phyloP scores from a whole-genome alignment of 2,329 filamentous ascomycete genomes.

The Emergomyces africanus region DNA sequence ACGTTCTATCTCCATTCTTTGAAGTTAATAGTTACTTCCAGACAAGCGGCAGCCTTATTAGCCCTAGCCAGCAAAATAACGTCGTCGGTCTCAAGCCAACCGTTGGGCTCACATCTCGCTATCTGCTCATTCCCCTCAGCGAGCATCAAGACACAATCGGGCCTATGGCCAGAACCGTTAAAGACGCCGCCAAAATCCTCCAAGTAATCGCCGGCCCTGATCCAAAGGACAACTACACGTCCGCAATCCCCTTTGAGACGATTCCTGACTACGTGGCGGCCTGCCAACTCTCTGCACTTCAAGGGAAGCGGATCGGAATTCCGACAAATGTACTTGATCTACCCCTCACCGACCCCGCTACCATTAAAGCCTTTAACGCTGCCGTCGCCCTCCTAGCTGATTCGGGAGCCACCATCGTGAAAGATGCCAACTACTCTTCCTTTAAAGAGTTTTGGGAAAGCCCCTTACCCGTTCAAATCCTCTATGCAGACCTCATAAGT shows the following conservation, averaged over 20 bases:
- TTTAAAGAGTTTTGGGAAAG: conserved; percentile 34
- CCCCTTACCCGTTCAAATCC: conserved; percentile 27
- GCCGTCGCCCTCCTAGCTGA: conserved; percentile 40
- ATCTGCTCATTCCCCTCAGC: conserved; percentile 52
- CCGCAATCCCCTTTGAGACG: conserved; percentile 40
- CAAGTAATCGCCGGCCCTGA: conserved; percentile 47
- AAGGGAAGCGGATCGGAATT: conserved; percentile 51
- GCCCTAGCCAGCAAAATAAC: conserved; percentile 36
- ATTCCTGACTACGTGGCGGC: conserved; percentile 50
- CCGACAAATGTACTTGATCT: conserved; percentile 43
- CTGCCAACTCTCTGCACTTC: conserved; percentile 40
- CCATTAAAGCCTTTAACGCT: conserved; percentile 41
- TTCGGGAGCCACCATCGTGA: conserved; percentile 49
- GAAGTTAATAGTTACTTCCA: background rate
- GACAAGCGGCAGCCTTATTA: conserved; percentile 2
- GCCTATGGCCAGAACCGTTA: conserved; percentile 46
- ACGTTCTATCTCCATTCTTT: background rate
- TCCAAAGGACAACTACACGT: conserved; percentile 44
- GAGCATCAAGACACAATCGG: conserved; percentile 45
- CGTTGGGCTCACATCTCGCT: conserved; percentile 47
- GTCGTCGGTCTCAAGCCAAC: conserved; percentile 57
- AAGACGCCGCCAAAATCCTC: conserved; percentile 45
- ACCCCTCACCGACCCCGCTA: conserved; percentile 21
- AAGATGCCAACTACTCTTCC: conserved; percentile 46
- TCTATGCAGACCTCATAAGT: conserved; percentile 47